Percentiles rank a stretch among this genome's conserved stretches.
phyloP scores from a whole-genome alignment of 2,329 filamentous ascomycete species.

The Colletotrichum trifolii region DNA sequence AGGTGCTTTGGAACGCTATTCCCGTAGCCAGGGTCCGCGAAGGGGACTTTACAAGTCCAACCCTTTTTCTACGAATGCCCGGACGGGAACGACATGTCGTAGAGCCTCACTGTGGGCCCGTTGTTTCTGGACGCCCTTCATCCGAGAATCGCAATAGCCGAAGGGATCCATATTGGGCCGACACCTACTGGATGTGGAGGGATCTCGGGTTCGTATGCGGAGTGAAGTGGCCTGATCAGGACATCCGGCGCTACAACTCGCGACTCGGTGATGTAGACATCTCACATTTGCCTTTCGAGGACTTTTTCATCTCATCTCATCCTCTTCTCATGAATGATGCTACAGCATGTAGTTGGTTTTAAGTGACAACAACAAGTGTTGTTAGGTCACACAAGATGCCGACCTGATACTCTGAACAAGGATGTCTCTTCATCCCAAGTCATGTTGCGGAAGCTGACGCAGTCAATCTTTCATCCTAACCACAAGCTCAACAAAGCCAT shows the following conservation, averaged over 20 bases:
- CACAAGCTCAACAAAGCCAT: too few species aligned
- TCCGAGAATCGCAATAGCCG: slow-evolving; percentile 35
- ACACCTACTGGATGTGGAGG: slow-evolving; percentile 26
- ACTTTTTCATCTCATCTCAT: neutral
- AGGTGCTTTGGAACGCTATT: slow-evolving; percentile 20
- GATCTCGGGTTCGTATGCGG: slow-evolving; percentile 22
- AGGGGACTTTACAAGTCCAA: neutral
- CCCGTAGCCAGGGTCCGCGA: slow-evolving; percentile 13
- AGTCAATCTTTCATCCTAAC: slow-evolving; percentile 9
- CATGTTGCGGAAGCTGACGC: neutral
- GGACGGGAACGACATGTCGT: slow-evolving; percentile 24
- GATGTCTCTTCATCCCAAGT: slow-evolving; percentile 8
- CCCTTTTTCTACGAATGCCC: slow-evolving; percentile 16
- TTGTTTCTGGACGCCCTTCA: slow-evolving; percentile 26
- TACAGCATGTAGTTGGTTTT: neutral
- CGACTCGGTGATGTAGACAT: slow-evolving; percentile 1
- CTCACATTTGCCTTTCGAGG: neutral
- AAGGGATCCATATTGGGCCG: slow-evolving; percentile 25
- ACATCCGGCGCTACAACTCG: slow-evolving; percentile 10
- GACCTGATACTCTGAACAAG: slow-evolving; percentile 8
- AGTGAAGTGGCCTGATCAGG: slow-evolving; percentile 30
- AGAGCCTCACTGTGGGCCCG: slow-evolving; percentile 34
- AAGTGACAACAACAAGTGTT: slow-evolving; percentile 3
- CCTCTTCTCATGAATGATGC: neutral
- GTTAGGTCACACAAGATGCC: neutral